A percentile compares a stretch with the other conserved stretches of the same genome.
Evolutionary conservation across 805 yeast genomes (phyloP).

Genomic region (Ogataea corticis): DNA sequence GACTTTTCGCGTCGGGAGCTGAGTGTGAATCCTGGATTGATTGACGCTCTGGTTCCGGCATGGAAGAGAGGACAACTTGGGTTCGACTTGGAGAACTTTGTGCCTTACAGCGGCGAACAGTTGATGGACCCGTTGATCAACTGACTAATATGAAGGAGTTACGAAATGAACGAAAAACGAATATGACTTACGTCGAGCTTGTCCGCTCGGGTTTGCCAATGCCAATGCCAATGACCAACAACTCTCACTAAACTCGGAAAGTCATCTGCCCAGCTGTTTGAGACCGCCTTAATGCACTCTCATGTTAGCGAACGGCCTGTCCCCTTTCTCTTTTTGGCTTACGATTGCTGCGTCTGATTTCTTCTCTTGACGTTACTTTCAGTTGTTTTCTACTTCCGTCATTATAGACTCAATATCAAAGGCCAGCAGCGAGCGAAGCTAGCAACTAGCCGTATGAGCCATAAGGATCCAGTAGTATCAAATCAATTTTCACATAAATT

Average conservation of each 20-base stretch:
- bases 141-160: conserved; percentile 5
- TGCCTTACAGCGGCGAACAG: conserved; percentile 41
- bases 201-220: too few relatives aligned
- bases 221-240: neutral
- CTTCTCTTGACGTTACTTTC: neutral
- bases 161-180: conserved; percentile 5
- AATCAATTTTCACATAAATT: too few relatives aligned
- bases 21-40: conserved; percentile 43
- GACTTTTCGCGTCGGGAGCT: conserved; percentile 55
- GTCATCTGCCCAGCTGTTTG: too few relatives aligned
- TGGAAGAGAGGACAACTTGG: conserved; percentile 32
- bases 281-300: neutral
- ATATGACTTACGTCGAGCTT: neutral
- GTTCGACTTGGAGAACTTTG: conserved; percentile 37
- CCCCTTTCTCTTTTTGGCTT: neutral
- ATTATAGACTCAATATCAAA: too few relatives aligned
- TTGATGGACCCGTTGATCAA: conserved; percentile 31
- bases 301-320: neutral
- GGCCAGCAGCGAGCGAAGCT: neutral
- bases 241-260: neutral
- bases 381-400: neutral
- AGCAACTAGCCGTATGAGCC: neutral
- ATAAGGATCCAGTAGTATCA: too few relatives aligned
- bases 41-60: conserved; percentile 43
- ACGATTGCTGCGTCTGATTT: neutral